These are phyloP conservation scores for Cladosporium phlei DNA, from an alignment of 2,329 filamentous ascomycete species.

Conservation along the genomic window DNA sequence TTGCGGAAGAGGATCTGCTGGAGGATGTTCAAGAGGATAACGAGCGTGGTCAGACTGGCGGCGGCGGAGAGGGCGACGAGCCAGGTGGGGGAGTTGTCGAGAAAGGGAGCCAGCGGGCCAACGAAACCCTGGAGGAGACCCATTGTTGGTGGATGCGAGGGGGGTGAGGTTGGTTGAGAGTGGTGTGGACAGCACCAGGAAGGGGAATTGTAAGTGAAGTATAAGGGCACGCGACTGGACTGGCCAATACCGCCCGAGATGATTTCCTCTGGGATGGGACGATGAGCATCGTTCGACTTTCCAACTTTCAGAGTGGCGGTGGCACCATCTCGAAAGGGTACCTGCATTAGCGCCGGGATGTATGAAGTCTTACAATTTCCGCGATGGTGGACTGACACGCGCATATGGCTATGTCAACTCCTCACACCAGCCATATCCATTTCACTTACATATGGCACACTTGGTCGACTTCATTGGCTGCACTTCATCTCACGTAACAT, in stretches of 20 bases:
- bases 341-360: slow-evolving; percentile 3
- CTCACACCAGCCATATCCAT: no score
- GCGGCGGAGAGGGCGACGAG: slow-evolving; percentile 42
- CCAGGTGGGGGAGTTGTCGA: slow-evolving; percentile 29
- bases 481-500: no score
- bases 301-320: not conserved
- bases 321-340: slow-evolving; percentile 1
- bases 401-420: no score
- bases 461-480: no score
- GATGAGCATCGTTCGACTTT: slow-evolving; percentile 8
- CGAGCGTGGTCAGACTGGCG: slow-evolving; percentile 46
- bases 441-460: no score
- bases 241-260: no score
- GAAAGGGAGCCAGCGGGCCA: slow-evolving; percentile 39
- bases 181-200: not conserved
- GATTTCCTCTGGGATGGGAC: no score
- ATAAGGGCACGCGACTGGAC: no score
- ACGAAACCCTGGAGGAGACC: slow-evolving; percentile 48
- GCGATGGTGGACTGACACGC: no score
- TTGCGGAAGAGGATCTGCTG: slow-evolving; percentile 66
- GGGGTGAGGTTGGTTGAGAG: not conserved
- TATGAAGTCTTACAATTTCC: no score
- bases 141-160: slow-evolving; percentile 36
- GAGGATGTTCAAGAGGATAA: slow-evolving; percentile 73
- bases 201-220: slow-evolving; percentile 4